Percentiles rank a stretch among this genome's conserved stretches.
Evolutionary conservation across 768 basidiomycete genomes (phyloP).

Genomic region (Tricholomella constricta): DNA sequence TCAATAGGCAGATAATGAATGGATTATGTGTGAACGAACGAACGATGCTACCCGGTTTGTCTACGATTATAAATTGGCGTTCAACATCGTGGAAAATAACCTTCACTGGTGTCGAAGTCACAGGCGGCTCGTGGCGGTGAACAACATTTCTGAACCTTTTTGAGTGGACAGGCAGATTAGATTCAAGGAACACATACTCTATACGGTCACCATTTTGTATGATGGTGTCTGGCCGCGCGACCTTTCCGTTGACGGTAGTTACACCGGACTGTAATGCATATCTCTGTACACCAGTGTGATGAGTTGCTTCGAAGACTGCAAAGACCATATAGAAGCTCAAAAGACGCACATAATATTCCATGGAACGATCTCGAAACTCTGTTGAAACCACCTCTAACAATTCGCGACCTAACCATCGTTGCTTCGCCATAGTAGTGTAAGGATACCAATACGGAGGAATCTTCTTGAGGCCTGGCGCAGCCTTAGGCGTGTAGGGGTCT

Average conservation of each 20-base stretch:
- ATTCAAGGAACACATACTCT: constrained; percentile 56
- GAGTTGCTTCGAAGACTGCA: background rate
- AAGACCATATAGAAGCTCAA: background rate
- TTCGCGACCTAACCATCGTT: constrained; percentile 85
- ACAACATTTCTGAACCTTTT: constrained; percentile 71
- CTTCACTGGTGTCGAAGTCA: constrained; percentile 80
- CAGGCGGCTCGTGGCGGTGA: constrained; percentile 96
- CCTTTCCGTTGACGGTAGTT: constrained; percentile 91
- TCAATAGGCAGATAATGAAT: constrained; percentile 9
- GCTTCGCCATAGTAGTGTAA: constrained; percentile 91
- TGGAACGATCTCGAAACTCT: constrained; percentile 89
- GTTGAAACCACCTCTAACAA: constrained; percentile 91
- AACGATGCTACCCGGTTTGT: constrained; percentile 97
- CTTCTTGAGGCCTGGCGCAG: constrained; percentile 65
- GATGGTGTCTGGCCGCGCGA: constrained; percentile 78
- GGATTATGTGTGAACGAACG: constrained; percentile 38
- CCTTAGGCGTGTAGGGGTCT: constrained; percentile 28
- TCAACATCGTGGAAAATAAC: constrained; percentile 78
- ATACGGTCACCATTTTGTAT: constrained; percentile 87
- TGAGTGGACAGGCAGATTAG: background rate
- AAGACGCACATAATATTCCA: constrained; percentile 90
- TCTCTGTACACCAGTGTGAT: constrained; percentile 34
- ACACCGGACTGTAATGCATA: constrained; percentile 85
- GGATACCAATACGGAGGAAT: constrained; percentile 91
- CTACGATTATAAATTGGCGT: constrained; percentile 85